Base-by-base conservation (phyloP, 2,329 filamentous ascomycete species). In the Kalaharituber pfeilii region DNA sequence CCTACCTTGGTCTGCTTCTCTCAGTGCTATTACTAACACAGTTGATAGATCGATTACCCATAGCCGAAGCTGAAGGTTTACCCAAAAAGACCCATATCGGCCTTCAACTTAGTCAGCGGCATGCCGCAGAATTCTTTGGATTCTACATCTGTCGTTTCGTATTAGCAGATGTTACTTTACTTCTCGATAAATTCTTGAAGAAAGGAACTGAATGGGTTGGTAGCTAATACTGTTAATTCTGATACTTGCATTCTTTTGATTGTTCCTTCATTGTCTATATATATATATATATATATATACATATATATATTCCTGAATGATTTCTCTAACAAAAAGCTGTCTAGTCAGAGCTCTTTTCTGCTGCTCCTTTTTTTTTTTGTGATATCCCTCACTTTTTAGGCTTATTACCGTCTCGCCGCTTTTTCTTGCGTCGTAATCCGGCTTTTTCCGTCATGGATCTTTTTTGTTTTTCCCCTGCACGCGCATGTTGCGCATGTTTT, bases 151-250 rank as follows among this genome's bases (percentile, higher is more conserved):
- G 89, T 69, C 82, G 91, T 18, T 98, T 98, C 67, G 87, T 88
- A n/a, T 72, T 98, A 57, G 75, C 80, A 3, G 91, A 98, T 67
- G 71, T 98, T 57, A 77, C 80, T 36, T 68, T 91, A 66, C 74
- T 98, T 71, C 73, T 98, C 62, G 91, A 98, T 68, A 98, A 96
- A 67, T 96, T 91, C 65, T 82, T 98, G 67, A 98, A 98, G 74
- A 79, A 88, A 61, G 88, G 89, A 24, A 94, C 83, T 63, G 89
- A 98, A 73, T 98, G 89, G 89, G 87, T 95, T 49, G 42, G 42
- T 11, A 47, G 42, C 25, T 47, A 22, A 47, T 22, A 26, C 29
- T 45, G 27, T 33, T n/a, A 50, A 26, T 6, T 50, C 11, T 50
- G 15, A 25, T 50, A 22, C 28, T 15, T 54, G 15, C 42, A 22